Conservation (phyloP, 225 moss, liverwort and hornwort genomes). For the Sphagnum tenellum region DNA sequence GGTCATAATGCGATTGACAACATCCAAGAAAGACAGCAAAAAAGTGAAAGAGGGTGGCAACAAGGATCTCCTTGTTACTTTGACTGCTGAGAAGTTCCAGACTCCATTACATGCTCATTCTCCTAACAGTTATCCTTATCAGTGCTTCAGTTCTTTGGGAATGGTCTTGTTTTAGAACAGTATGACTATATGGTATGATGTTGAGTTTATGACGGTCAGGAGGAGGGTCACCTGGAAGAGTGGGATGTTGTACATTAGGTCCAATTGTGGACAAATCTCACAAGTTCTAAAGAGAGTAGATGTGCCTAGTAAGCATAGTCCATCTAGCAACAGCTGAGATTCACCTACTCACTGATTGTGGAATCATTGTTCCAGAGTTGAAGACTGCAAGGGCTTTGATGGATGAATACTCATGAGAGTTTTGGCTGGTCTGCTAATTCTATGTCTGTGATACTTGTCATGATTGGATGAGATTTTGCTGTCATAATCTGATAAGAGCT, state of each 20-base stretch:
- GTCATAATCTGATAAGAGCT: no score
- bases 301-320: background rate
- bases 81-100: slow-evolving; percentile 75
- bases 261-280: background rate
- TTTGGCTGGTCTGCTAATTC: background rate
- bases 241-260: background rate
- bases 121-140: no score
- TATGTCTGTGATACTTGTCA: no score
- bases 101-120: slow-evolving; percentile 61
- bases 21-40: slow-evolving; percentile 9
- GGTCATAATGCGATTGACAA: slow-evolving; percentile 66
- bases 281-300: background rate
- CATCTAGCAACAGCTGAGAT: background rate
- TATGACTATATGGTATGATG: background rate
- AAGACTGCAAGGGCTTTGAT: slow-evolving; percentile 66
- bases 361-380: slow-evolving; percentile 40
- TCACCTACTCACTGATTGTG: background rate
- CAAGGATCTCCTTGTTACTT: slow-evolving; percentile 49
- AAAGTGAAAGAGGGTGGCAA: slow-evolving; percentile 7
- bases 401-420: slow-evolving; percentile 33
- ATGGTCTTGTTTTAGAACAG: background rate
- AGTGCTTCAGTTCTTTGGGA: no score
- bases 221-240: background rate
- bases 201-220: background rate
- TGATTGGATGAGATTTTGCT: no score